Percentiles rank a stretch among this genome's conserved stretches.
Evolutionary conservation across 192 early-diverging fungal genomes (phyloP).

Genomic region (Rhizophlyctis rosea): DNA sequence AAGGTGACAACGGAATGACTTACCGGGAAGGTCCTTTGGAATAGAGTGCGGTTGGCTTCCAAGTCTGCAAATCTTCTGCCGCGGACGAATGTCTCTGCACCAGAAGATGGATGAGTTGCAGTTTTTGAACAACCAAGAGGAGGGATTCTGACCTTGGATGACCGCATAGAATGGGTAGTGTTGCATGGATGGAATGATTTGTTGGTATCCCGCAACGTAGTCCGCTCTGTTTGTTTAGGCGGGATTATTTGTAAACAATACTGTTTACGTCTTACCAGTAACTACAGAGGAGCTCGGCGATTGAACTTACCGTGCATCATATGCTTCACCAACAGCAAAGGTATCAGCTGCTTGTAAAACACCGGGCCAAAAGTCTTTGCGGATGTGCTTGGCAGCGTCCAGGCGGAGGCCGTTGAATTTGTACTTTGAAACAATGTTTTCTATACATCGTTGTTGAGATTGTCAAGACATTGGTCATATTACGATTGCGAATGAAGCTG

Average conservation of each 20-base stretch:
- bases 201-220: neutral
- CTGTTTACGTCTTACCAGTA: no score
- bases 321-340: constrained; percentile 10
- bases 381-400: constrained; percentile 45
- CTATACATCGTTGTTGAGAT: no score
- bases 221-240: no score
- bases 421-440: constrained; percentile 23
- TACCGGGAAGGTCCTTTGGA: neutral
- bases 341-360: constrained; percentile 7
- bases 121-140: no score
- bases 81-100: no score
- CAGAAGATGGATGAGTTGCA: no score
- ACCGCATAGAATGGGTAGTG: neutral
- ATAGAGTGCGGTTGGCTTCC: neutral
- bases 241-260: no score
- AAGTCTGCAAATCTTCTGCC: no score
- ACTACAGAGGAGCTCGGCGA: no score
- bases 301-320: no score
- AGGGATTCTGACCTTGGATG: neutral
- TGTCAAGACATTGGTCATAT: no score
- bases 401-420: constrained; percentile 45
- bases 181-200: neutral
- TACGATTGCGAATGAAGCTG: no score
- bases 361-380: constrained; percentile 35
- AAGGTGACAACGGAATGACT: neutral